Evolutionary conservation across 192 early-diverging fungal species (phyloP).

Genomic region (Coemansia erecta): DNA sequence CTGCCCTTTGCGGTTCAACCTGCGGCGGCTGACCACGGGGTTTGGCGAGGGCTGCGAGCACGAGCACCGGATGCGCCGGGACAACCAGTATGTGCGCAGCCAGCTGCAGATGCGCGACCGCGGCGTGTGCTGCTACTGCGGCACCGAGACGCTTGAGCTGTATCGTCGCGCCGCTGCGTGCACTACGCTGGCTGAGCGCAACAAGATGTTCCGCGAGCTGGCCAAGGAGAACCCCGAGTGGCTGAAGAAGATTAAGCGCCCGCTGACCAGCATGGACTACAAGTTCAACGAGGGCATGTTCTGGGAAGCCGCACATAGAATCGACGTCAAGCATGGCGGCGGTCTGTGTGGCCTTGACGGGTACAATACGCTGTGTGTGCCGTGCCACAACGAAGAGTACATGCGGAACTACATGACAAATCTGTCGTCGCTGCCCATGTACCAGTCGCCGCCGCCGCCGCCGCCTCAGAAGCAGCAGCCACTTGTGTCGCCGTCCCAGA

Average conservation of each 20-base stretch:
- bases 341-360: constrained; percentile 49
- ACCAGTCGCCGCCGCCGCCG: constrained; percentile 15
- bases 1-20: constrained; percentile 11
- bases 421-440: constrained; percentile 15
- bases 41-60: constrained; percentile 48
- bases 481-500: constrained; percentile 11
- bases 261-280: constrained; percentile 28
- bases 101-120: constrained; percentile 46
- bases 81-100: constrained; percentile 40
- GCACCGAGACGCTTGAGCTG: constrained; percentile 32
- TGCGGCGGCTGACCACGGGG: background rate
- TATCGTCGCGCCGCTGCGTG: constrained; percentile 22
- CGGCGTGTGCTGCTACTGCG: constrained; percentile 40
- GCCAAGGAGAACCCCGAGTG: constrained; percentile 26
- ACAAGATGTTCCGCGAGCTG: constrained; percentile 21
- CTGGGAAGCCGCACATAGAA: constrained; percentile 49
- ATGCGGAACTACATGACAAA: constrained; percentile 34
- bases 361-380: constrained; percentile 47
- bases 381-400: constrained; percentile 42
- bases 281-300: constrained; percentile 46
- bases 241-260: constrained; percentile 23
- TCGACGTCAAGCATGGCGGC: constrained; percentile 48
- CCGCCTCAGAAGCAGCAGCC: too few relatives aligned
- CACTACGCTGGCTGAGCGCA: constrained; percentile 19
- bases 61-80: constrained; percentile 44